These are phyloP conservation scores for Brassica hybrid DNA, from an alignment of 441 rosid species.

Conservation along the genomic window DNA sequence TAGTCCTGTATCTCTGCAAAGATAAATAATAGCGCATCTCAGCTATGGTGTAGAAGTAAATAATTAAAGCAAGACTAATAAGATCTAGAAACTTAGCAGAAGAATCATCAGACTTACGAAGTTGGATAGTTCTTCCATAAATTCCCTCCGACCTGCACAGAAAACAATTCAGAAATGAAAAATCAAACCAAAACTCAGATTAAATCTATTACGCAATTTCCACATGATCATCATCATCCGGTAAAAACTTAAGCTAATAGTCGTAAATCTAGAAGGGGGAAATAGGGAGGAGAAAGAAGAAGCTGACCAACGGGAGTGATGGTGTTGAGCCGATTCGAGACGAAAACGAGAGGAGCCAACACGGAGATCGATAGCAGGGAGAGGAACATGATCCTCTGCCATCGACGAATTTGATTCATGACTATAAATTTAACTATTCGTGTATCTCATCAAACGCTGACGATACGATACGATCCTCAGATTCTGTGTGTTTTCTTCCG, in stretches of 20 bases:
- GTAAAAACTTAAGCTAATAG: background rate
- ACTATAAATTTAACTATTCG: conserved; percentile 28
- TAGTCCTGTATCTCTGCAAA: conserved; percentile 65
- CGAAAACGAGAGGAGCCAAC: conserved; percentile 70
- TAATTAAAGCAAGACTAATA: background rate
- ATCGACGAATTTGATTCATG: conserved; percentile 74
- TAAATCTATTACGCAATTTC: background rate
- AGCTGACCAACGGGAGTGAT: conserved; percentile 61
- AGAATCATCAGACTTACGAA: conserved; percentile 52
- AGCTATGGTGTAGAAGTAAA: background rate
- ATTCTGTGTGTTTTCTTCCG: background rate
- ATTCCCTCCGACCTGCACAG: conserved; percentile 63
- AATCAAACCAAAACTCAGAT: conserved; percentile 24
- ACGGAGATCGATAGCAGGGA: conserved; percentile 70
- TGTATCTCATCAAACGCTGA: conserved; percentile 30
- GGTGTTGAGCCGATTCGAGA: conserved; percentile 57
- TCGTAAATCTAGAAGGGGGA: background rate
- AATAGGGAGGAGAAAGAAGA: conserved; percentile 15
- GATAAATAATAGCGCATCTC: conserved; percentile 24
- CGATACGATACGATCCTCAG: background rate
- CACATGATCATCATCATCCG: conserved; percentile 28
- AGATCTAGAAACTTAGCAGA: background rate
- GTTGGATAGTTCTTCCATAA: conserved; percentile 62
- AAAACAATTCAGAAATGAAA: conserved; percentile 26
- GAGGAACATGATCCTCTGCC: conserved; percentile 91